Base-by-base conservation (phyloP, 495 filamentous ascomycete genomes). In the Aspergillus nidulans region DNA sequence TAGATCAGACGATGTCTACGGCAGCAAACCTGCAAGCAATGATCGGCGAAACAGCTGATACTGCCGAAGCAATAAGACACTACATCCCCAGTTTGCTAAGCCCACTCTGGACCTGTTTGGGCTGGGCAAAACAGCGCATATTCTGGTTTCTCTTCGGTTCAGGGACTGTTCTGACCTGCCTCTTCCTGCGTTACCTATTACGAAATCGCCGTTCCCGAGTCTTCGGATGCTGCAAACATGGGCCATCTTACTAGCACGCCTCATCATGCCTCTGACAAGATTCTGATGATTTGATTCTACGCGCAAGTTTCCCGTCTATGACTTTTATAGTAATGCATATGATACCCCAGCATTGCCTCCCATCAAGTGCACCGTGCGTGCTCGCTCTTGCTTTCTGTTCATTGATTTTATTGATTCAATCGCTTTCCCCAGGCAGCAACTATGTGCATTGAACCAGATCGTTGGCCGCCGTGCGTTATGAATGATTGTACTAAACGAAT, bases 1-100 rank as follows among this genome's bases (percentile, higher is more conserved):
- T 80, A 13, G 69, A 71, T 18, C 69, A 74, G 45, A 52, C 69
- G 15, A 65, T 65, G 26, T 58, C 65, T 2, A 60, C 69, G 9
- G 73, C 76, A 18, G 63, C 66, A n/a, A 69, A 73, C 53, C 52
- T 82, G 5, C 72, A 75, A 46, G 42, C 63, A 12, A 60, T 64
- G 21, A 66, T 81, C 10, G 69, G 80, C 1, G 71, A 75, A 32
- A 66, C 75, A 20, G 53, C 69, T 12, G 9, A 12, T 12, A 12
- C 10, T 12, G 30, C 9, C 30, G 9, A 34, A 0, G 43, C 56
- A 4, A 76, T 59, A 50, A 70, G 73, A 46, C 68, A 68, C 44
- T 52, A 61, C 0, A 52, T 67, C 34, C 9, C 13, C 67, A 15
- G 43, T 53, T 3, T 49, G 75, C 7, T 45, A 56, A 9, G 42